A percentile compares a stretch with the other conserved stretches of the same genome.
These are phyloP conservation scores for Penicillium crustosum DNA, from an alignment of 2,329 filamentous ascomycete genomes.

Conservation along the genomic window DNA sequence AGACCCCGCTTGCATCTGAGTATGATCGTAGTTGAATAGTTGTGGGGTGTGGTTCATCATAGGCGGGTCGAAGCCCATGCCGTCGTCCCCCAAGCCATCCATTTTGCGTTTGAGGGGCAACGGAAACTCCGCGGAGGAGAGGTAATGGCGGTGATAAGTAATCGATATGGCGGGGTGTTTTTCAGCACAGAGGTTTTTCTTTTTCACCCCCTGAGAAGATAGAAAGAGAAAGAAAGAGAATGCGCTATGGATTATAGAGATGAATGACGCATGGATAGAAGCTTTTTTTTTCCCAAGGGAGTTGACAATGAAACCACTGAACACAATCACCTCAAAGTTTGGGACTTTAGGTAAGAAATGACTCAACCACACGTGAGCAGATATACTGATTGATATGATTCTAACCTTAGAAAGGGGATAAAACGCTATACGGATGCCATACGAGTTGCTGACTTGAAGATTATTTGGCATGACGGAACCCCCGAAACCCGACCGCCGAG, in stretches of 20 bases:
- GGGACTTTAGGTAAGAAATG: slow-evolving; percentile 5
- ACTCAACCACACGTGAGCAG: slow-evolving; percentile 7
- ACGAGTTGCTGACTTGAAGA: slow-evolving; percentile 6
- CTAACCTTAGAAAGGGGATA: background rate
- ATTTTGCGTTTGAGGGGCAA: slow-evolving; percentile 24
- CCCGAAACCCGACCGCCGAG: slow-evolving; percentile 23
- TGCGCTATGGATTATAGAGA: background rate
- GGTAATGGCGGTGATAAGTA: slow-evolving; percentile 17
- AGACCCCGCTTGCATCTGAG: slow-evolving; percentile 51
- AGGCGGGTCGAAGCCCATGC: slow-evolving; percentile 45
- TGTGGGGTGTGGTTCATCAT: slow-evolving; percentile 65
- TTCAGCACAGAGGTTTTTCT: slow-evolving; percentile 3
- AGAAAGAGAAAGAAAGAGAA: slow-evolving; percentile 5
- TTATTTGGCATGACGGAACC: slow-evolving; percentile 20
- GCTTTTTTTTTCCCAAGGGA: background rate
- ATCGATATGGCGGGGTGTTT: slow-evolving; percentile 20
- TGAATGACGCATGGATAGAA: slow-evolving; percentile 16
- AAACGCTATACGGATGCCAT: background rate
- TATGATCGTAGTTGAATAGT: slow-evolving; percentile 67
- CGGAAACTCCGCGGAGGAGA: slow-evolving; percentile 22
- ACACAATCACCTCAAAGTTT: background rate
- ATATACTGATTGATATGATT: background rate
- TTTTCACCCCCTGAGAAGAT: slow-evolving; percentile 8
- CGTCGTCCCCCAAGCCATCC: slow-evolving; percentile 42
- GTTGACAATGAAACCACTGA: background rate